phyloP scores from a whole-genome alignment of 2,329 filamentous ascomycete genomes.

The Diaporthe ilicicola region DNA sequence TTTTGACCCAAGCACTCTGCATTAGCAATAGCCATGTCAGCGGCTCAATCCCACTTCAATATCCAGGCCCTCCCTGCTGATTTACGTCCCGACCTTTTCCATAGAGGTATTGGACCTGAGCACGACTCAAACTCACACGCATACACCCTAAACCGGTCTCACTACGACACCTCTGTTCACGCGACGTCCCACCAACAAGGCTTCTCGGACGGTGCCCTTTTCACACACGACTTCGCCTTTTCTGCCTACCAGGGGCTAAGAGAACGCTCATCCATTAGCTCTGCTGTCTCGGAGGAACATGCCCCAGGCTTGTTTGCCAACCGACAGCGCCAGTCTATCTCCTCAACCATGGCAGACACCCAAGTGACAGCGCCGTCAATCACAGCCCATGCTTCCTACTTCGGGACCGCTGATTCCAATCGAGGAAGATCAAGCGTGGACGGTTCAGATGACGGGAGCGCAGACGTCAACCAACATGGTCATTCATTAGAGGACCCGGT shows the following conservation, averaged over 20 bases:
- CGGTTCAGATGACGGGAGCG: constrained; percentile 55
- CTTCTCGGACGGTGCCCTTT: constrained; percentile 57
- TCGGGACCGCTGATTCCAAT: constrained; percentile 38
- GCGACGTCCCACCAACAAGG: constrained; percentile 36
- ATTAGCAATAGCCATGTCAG: constrained; percentile 49
- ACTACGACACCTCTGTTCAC: constrained; percentile 37
- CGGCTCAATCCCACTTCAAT: constrained; percentile 44
- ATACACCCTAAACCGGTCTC: constrained; percentile 47
- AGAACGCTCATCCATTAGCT: constrained; percentile 52
- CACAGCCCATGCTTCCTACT: constrained; percentile 46
- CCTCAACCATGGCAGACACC: constrained; percentile 46
- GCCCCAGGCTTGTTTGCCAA: constrained; percentile 43
- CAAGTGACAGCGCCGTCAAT: constrained; percentile 48
- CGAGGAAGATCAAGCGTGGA: constrained; percentile 44
- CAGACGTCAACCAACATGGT: constrained; percentile 52
- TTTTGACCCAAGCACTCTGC: constrained; percentile 35
- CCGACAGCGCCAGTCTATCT: constrained; percentile 44
- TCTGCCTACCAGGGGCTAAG: constrained; percentile 52
- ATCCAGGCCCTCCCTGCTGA: constrained; percentile 44
- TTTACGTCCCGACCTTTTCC: constrained; percentile 47
- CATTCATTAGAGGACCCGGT: constrained; percentile 60
- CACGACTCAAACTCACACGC: constrained; percentile 43
- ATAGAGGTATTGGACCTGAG: constrained; percentile 41
- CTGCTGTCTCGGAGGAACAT: constrained; percentile 46
- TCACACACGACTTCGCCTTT: constrained; percentile 61